Conservation (phyloP, 257 asterid species). For the Schizonepeta tenuifolia region DNA sequence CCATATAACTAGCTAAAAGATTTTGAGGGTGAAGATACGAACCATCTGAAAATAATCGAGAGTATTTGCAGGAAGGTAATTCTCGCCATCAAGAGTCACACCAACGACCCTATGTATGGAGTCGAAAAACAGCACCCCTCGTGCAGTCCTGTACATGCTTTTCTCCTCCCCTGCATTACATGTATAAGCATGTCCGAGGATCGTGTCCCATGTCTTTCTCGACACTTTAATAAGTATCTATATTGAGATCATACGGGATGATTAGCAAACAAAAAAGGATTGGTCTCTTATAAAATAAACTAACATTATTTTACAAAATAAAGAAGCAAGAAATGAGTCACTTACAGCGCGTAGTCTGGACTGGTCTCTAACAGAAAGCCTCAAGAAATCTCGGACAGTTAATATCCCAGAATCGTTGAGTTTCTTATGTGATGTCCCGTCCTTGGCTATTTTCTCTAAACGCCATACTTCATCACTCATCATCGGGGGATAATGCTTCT, state of each 20-base stretch:
- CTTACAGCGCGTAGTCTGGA: constrained; percentile 61
- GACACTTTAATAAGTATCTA: constrained; percentile 69
- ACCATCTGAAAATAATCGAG: constrained; percentile 63
- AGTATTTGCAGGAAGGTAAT: constrained; percentile 43
- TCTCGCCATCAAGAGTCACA: constrained; percentile 57
- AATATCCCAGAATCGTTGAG: constrained; percentile 42
- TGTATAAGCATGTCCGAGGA: constrained; percentile 57
- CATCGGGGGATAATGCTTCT: constrained; percentile 76
- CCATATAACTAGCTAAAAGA: not conserved
- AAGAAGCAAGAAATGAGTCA: constrained; percentile 29
- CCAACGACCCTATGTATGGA: constrained; percentile 63
- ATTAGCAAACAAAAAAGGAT: constrained; percentile 7
- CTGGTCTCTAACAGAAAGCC: constrained; percentile 46
- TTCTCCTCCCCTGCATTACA: constrained; percentile 55
- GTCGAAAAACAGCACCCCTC: constrained; percentile 55
- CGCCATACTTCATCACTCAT: constrained; percentile 81
- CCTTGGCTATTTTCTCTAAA: constrained; percentile 78
- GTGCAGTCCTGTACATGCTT: constrained; percentile 44
- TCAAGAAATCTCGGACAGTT: constrained; percentile 66
- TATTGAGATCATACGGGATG: constrained; percentile 30
- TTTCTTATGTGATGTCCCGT: constrained; percentile 59
- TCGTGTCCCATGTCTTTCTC: constrained; percentile 63
- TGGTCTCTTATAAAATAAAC: not conserved
- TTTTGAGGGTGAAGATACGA: constrained; percentile 29
- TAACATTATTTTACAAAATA: not conserved